Conservation (phyloP, 2,329 filamentous ascomycete genomes). For the Diaporthe helianthi region DNA sequence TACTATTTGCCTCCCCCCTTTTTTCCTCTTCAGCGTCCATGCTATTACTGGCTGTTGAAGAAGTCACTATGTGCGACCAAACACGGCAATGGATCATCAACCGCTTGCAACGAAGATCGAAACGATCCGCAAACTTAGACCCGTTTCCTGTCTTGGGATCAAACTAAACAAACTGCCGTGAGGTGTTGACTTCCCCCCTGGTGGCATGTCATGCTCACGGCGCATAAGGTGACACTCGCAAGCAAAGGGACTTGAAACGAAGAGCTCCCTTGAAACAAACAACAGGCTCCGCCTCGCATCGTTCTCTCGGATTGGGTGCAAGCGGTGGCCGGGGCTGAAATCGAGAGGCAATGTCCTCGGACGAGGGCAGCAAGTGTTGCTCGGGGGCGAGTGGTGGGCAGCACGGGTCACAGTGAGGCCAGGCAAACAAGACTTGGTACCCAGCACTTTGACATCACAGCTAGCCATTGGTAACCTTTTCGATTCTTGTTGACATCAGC, state of each 20-base stretch:
- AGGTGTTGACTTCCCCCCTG: neutral
- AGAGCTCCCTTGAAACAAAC: constrained; percentile 30
- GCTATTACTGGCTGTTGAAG: neutral
- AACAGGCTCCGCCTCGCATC: constrained; percentile 14
- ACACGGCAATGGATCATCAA: constrained; percentile 3
- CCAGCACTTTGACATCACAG: neutral
- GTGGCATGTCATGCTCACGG: neutral
- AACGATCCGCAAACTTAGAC: constrained; percentile 14
- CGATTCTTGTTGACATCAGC: neutral
- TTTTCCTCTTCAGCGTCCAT: neutral
- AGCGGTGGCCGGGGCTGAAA: neutral
- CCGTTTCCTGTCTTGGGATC: neutral
- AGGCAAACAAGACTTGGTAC: constrained; percentile 5
- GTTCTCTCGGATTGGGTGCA: constrained; percentile 1
- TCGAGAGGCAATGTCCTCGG: constrained; percentile 11
- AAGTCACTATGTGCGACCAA: neutral
- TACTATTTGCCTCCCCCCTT: neutral
- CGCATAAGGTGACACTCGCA: constrained; percentile 4
- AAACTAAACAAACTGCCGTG: constrained; percentile 9
- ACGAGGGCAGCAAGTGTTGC: neutral
- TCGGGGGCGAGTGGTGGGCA: neutral
- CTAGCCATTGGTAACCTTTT: neutral
- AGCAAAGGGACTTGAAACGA: constrained; percentile 23
- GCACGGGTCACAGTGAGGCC: constrained; percentile 7
- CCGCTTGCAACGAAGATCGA: constrained; percentile 18